phyloP scores from a whole-genome alignment of 257 asterid genomes.

The Plantago major region DNA sequence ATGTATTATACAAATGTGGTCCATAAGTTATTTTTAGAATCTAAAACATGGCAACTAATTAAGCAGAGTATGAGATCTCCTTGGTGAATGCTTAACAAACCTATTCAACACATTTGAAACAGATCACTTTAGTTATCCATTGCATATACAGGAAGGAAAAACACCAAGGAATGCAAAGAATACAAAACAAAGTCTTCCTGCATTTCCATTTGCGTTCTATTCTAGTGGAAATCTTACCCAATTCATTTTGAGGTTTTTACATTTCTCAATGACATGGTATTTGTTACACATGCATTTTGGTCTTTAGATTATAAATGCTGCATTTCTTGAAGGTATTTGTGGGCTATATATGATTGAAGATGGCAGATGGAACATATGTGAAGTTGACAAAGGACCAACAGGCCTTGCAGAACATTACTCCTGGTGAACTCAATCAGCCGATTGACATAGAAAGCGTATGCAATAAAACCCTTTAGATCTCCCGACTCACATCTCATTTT shows the following conservation, averaged over 20 bases:
- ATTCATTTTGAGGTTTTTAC: neutral
- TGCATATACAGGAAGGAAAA: neutral
- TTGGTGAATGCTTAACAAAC: neutral
- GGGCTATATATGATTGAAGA: constrained; percentile 27
- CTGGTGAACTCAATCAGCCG: constrained; percentile 79
- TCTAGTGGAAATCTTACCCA: neutral
- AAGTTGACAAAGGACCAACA: constrained; percentile 55
- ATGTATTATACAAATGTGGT: neutral
- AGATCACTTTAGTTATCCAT: neutral
- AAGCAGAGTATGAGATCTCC: neutral
- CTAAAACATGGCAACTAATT: neutral
- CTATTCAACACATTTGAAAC: neutral
- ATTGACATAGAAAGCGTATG: constrained; percentile 58
- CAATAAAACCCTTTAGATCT: neutral
- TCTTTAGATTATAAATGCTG: too few relatives aligned
- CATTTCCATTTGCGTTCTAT: neutral
- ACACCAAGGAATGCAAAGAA: neutral
- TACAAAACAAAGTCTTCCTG: neutral
- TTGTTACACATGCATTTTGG: neutral
- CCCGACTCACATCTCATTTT: neutral
- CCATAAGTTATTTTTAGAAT: constrained; percentile 11
- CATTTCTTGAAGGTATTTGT: neutral
- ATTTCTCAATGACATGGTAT: neutral
- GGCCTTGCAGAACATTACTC: constrained; percentile 47
- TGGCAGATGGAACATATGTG: constrained; percentile 62